phyloP scores from a whole-genome alignment of 495 filamentous ascomycete species.

The Penicilliopsis zonata region DNA sequence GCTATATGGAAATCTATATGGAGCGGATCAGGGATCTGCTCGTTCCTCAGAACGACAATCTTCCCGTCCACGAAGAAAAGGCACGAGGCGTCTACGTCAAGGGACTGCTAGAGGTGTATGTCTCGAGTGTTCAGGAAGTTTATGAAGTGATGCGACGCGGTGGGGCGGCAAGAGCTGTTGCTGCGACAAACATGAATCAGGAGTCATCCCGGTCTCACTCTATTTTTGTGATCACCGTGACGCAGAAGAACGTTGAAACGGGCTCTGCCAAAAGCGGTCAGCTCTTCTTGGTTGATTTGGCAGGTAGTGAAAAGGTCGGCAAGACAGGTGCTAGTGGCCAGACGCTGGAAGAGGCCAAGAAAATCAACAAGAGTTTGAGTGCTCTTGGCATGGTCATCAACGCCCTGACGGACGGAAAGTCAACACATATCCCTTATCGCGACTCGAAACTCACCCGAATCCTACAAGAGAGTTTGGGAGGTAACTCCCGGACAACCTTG shows the following conservation, averaged over 20 bases:
- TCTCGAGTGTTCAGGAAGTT: slow-evolving; percentile 88
- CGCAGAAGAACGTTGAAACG: slow-evolving; percentile 96
- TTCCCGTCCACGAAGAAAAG: slow-evolving; percentile 96
- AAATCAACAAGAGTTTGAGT: slow-evolving; percentile 99
- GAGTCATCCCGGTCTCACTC: slow-evolving; percentile 98
- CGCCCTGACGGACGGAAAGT: slow-evolving; percentile 93
- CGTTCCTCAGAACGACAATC: slow-evolving; percentile 84
- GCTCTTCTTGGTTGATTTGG: slow-evolving; percentile 93
- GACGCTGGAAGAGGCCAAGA: slow-evolving; percentile 96
- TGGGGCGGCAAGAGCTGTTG: slow-evolving; percentile 78
- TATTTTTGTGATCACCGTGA: slow-evolving; percentile 94
- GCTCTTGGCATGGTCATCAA: slow-evolving; percentile 99
- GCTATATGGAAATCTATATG: slow-evolving; percentile 99
- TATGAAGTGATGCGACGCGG: slow-evolving; percentile 95
- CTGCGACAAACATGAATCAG: slow-evolving; percentile 99
- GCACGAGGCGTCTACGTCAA: slow-evolving; percentile 94
- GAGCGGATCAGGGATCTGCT: slow-evolving; percentile 92
- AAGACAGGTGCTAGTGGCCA: slow-evolving; percentile 98
- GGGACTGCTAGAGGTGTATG: slow-evolving; percentile 87
- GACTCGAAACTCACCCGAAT: slow-evolving; percentile 98
- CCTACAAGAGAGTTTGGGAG: slow-evolving; percentile 88
- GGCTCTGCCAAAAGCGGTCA: slow-evolving; percentile 94
- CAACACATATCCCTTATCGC: slow-evolving; percentile 91
- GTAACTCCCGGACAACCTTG: slow-evolving; percentile 91
- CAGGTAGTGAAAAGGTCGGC: slow-evolving; percentile 95